Evolutionary conservation across 495 filamentous ascomycete species (phyloP), one percentile per base, ranked within the genome.

Genomic region (Symbiotaphrina buchneri): DNA sequence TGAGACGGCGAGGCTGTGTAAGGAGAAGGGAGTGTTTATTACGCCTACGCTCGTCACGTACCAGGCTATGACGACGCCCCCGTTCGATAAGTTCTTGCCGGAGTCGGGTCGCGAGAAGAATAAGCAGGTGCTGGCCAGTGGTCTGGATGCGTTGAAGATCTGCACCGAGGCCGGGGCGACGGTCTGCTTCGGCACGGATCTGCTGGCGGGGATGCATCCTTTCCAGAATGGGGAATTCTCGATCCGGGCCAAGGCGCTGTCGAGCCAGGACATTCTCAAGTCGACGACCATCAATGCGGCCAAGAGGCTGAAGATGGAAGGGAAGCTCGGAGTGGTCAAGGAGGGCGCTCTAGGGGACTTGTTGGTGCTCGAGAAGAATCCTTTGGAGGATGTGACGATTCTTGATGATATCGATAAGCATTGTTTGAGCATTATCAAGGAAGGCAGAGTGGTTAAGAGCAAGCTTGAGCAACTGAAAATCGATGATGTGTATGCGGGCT

Each of bases 181-280:
- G 3, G 61, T 69, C 41, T 67, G 61, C 39, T 65, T 53, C 43
- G 63, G 63, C 3, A 59, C 61, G 2, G 64, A 66, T 45, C 50
- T 68, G 11, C 49, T 69, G 0, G 62, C 54, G 1, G 53, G 53
- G 6, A 19, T 66, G 37, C 48, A 48, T 7, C 42, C 42, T 7
- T 48, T 53, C 19, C 59, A 69, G 46, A 57, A 47, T 3, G 45
- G 53, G 19, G 64, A 68, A 35, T 68, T 66, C 33, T 36, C 42
- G 7, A 35, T 68, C 6, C 49, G 63, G 3, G 39, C 51, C 2
- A 39, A 53, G 8, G 59, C 57, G 0, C 41, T 64, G 17, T 52
- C 43, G 23, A 37, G 51, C 1, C 20, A 51, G 5, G 51, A 56
- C 35, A 39, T 69, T 3, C 35, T 69, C 31, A 55, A 54, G 34